Evolutionary conservation across 208 protist genomes (phyloP), one percentile per base, ranked within the genome.

Genomic region (Trypanosoma cruzi): DNA sequence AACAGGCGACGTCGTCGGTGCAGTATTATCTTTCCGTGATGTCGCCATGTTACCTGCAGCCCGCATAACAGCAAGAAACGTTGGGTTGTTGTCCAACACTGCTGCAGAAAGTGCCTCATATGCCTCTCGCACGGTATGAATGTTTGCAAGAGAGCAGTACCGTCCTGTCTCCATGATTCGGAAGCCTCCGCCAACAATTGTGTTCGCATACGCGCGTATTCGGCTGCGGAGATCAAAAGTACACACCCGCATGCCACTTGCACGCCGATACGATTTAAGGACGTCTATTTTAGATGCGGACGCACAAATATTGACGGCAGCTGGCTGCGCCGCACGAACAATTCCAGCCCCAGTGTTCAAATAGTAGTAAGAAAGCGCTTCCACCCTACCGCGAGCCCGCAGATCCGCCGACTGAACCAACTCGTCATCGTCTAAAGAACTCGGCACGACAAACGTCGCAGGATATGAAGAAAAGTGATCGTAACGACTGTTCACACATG

Each of bases 271-370:
- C 10, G 54, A 22, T 24, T 65, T 22, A 42, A 60, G 34, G 29
- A 3, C n/a, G 44, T 65, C 64, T 52, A 66, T 37, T 75, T 55
- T 49, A 53, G 71, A 42, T 55, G 68, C 18, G 53, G 57, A 20
- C 57, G 56, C 20, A 68, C 59, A 40, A 69, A 76, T 10, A 20
- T 60, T 24, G 4, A 66, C 66, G 26, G 75, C 68, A 13, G 85
- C 68, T 11, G 93, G 95, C 63, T 98, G 95, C 16, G 78, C 65
- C 52, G 81, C 86, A 42, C 95, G 67, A 20, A 84, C 82, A 34
- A 96, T 73, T 40, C 77, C 73, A 7, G 73, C 71, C 37, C 77
- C 58, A 6, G 72, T 85, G 8, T 76, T 52, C 10, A 76, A 54
- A 57, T 92, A 80, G 61, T 77, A 79, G 79, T 85, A 98, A 22